phyloP scores from a whole-genome alignment of 176 grass and related monocot genomes.

The Echinochloa phyllopogon region DNA sequence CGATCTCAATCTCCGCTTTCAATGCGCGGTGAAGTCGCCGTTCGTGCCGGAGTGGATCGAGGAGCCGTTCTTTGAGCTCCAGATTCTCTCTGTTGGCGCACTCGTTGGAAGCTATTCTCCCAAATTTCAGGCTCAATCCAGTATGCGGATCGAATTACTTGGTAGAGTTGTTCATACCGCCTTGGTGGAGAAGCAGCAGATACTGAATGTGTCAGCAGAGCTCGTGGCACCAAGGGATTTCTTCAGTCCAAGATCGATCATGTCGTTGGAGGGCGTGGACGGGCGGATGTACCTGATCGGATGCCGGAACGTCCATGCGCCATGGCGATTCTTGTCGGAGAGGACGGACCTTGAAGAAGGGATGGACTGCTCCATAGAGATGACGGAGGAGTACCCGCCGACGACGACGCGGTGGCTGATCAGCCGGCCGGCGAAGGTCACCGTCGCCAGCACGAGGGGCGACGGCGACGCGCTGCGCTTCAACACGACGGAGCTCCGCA shows the following conservation, averaged over 20 bases:
- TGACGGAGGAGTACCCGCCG: constrained; percentile 58
- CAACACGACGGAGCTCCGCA: constrained; percentile 35
- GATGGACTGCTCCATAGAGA: constrained; percentile 30
- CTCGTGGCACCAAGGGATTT: neutral
- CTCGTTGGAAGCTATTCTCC: neutral
- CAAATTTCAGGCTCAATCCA: neutral
- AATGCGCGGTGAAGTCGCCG: neutral
- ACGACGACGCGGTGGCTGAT: constrained; percentile 55
- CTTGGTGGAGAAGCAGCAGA: neutral
- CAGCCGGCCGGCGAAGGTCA: constrained; percentile 44
- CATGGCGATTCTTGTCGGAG: constrained; percentile 30
- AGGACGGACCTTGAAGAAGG: constrained; percentile 50
- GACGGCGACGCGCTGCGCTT: constrained; percentile 50
- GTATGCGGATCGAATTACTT: neutral
- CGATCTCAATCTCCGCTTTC: constrained; percentile 59
- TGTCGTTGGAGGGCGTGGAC: constrained; percentile 56
- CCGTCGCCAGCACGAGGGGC: constrained; percentile 45
- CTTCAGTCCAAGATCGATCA: constrained; percentile 27
- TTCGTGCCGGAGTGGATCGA: constrained; percentile 42
- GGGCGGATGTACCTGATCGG: constrained; percentile 29
- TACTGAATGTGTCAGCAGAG: constrained; percentile 56
- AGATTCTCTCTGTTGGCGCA: constrained; percentile 57
- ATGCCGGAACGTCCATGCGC: constrained; percentile 43
- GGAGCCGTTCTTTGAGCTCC: constrained; percentile 51
- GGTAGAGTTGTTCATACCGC: neutral